phyloP scores from a whole-genome alignment of 1,139 yeast genomes.

The Geotrichum candidum region DNA sequence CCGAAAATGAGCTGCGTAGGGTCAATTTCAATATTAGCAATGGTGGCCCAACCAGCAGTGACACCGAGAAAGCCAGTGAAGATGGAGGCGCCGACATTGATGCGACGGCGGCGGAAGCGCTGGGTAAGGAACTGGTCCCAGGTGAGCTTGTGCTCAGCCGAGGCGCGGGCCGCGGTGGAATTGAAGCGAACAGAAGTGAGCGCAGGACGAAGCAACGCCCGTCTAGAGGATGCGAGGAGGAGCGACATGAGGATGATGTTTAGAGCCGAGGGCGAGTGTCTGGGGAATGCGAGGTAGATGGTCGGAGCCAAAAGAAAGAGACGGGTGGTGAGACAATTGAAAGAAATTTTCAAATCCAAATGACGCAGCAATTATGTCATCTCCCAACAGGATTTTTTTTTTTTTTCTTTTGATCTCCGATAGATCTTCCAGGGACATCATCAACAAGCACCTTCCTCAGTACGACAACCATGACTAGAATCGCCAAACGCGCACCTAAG shows the following conservation, averaged over 20 bases:
- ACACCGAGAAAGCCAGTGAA: slow-evolving; percentile 66
- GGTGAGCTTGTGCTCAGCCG: slow-evolving; percentile 32
- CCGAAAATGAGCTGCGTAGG: slow-evolving; percentile 80
- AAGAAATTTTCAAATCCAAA: background rate
- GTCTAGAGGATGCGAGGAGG: slow-evolving; percentile 1
- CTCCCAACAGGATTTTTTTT: slow-evolving; percentile 9
- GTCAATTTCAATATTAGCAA: slow-evolving; percentile 77
- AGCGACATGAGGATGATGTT: background rate
- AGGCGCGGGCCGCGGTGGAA: slow-evolving; percentile 1
- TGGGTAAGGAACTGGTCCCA: slow-evolving; percentile 80
- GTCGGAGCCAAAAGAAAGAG: background rate
- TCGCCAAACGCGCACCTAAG: slow-evolving; percentile 15
- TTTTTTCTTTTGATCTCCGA: slow-evolving; percentile 4
- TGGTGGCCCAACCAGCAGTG: slow-evolving; percentile 63
- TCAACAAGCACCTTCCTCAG: too few species aligned
- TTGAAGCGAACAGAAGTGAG: background rate
- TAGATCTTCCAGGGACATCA: too few species aligned
- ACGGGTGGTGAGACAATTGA: too few species aligned
- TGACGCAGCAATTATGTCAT: background rate
- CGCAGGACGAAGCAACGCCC: background rate
- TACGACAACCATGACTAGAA: slow-evolving; percentile 14
- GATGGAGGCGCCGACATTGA: slow-evolving; percentile 62
- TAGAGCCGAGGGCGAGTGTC: background rate
- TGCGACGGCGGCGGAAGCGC: slow-evolving; percentile 66
- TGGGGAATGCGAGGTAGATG: background rate